phyloP scores from a whole-genome alignment of 345 rosid genomes.

The Triadica sebifera region DNA sequence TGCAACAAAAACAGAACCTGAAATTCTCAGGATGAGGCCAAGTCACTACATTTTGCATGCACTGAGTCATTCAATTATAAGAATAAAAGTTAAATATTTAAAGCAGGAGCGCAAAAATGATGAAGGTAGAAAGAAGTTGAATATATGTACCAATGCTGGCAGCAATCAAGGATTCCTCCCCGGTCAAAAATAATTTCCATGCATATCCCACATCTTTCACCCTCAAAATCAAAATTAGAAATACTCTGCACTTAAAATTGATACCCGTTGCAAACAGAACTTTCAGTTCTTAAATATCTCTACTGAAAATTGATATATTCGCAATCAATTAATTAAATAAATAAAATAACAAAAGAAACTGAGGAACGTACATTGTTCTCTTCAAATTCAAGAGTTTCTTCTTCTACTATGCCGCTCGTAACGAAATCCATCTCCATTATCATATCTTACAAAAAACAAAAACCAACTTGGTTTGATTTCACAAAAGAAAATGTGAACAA shows the following conservation, averaged over 20 bases:
- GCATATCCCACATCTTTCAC: conserved; percentile 95
- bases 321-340: not conserved
- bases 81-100: not conserved
- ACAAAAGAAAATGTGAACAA: not conserved
- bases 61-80: not conserved
- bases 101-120: not conserved
- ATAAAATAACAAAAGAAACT: not conserved
- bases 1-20: conserved; percentile 99
- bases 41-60: conserved; percentile 18
- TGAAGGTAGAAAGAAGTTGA: not conserved
- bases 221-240: conserved; percentile 54
- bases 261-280: not conserved
- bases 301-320: not conserved
- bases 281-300: not conserved
- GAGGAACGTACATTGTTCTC: conserved; percentile 48
- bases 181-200: conserved; percentile 94
- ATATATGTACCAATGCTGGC: conserved; percentile 75
- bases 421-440: conserved; percentile 72
- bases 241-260: conserved; percentile 44
- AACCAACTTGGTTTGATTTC: not conserved
- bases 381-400: conserved; percentile 52
- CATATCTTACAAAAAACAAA: not conserved
- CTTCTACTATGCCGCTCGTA: conserved; percentile 46
- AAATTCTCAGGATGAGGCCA: conserved; percentile 25
- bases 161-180: conserved; percentile 95